A percentile compares a stretch with the other conserved stretches of the same genome.
Evolutionary conservation across 768 basidiomycete genomes (phyloP).

Genomic region (Boletus tylopilopsis): DNA sequence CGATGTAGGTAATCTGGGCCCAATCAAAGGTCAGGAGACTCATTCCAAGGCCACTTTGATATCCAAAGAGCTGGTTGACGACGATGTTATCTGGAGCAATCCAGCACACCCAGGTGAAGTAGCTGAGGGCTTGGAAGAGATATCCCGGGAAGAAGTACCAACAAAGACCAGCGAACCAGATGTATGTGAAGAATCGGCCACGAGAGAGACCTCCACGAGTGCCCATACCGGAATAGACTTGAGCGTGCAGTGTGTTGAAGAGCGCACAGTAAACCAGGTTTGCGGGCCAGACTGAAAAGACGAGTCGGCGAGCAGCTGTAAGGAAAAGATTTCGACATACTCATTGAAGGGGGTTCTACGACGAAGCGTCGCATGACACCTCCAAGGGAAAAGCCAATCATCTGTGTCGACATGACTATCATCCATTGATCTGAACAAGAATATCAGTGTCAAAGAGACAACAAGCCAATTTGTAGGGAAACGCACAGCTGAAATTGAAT

Average conservation of each 20-base stretch:
- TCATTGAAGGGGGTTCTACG: slow-evolving; percentile 64
- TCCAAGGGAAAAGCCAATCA: slow-evolving; percentile 62
- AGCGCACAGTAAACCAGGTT: slow-evolving; percentile 69
- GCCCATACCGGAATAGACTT: slow-evolving; percentile 43
- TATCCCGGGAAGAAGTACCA: slow-evolving; percentile 73
- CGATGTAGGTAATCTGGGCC: slow-evolving; percentile 65
- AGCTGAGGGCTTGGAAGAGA: slow-evolving; percentile 62
- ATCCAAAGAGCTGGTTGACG: slow-evolving; percentile 78
- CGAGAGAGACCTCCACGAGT: slow-evolving; percentile 45
- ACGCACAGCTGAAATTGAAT: slow-evolving; percentile 48
- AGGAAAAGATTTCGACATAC: slow-evolving; percentile 29
- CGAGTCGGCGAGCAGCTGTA: slow-evolving; percentile 6
- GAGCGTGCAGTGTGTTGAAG: slow-evolving; percentile 73
- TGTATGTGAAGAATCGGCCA: slow-evolving; percentile 49
- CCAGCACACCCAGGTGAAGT: slow-evolving; percentile 62
- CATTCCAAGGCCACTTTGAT: slow-evolving; percentile 55
- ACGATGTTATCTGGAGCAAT: slow-evolving; percentile 66
- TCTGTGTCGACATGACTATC: slow-evolving; percentile 68
- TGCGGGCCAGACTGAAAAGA: slow-evolving; percentile 63
- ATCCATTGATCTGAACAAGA: slow-evolving; percentile 48
- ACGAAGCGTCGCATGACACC: slow-evolving; percentile 60
- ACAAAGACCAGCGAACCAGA: slow-evolving; percentile 36
- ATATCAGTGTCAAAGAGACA: neutral
- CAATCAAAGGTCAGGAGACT: slow-evolving; percentile 79
- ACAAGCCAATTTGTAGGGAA: neutral